Evolutionary conservation across 352 stramenopile species (phyloP).

Genomic region (Globisporangium spiculum): DNA sequence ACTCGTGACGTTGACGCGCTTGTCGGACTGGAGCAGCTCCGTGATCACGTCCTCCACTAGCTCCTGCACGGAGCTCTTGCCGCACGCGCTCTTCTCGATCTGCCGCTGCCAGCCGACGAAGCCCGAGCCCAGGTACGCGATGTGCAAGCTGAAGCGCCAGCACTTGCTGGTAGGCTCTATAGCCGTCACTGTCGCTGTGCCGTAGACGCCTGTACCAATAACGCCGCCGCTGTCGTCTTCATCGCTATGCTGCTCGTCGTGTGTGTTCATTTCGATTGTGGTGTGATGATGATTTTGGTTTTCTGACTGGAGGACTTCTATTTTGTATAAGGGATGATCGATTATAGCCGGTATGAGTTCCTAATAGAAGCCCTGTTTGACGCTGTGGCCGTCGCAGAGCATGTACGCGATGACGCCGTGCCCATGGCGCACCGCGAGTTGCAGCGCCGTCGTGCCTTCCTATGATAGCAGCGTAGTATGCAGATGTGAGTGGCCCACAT

Average conservation of each 20-base stretch:
- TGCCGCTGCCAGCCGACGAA: constrained; percentile 84
- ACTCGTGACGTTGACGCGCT: constrained; percentile 78
- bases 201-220: neutral
- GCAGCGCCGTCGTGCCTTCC: constrained; percentile 64
- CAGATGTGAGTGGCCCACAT: neutral
- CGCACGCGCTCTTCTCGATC: constrained; percentile 38
- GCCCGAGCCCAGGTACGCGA: constrained; percentile 73
- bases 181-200: neutral
- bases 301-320: neutral
- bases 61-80: constrained; percentile 76
- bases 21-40: constrained; percentile 30
- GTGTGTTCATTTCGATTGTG: neutral
- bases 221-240: constrained; percentile 4
- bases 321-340: neutral
- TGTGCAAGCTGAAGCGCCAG: constrained; percentile 67
- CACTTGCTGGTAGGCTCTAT: neutral
- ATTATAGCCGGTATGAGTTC: neutral
- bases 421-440: constrained; percentile 65
- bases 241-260: neutral
- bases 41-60: constrained; percentile 72
- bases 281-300: neutral
- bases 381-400: constrained; percentile 52
- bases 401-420: constrained; percentile 58
- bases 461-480: constrained; percentile 7
- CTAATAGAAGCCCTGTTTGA: constrained; percentile 61